phyloP scores from a whole-genome alignment of 2,329 filamentous ascomycete genomes.

The Diplodia scrobiculata region DNA sequence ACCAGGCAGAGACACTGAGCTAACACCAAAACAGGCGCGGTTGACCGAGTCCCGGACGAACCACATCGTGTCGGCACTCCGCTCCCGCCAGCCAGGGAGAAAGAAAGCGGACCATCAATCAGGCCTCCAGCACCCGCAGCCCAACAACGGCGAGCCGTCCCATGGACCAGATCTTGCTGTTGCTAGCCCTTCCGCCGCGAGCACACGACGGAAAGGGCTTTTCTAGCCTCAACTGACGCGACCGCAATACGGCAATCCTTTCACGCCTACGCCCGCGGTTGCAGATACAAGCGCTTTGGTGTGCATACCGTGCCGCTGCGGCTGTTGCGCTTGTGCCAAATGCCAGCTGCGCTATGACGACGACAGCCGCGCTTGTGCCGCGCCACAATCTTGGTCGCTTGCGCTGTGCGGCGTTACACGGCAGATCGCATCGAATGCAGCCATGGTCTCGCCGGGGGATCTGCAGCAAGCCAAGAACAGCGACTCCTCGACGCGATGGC shows the following conservation, averaged over 20 bases:
- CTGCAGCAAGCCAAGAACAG: constrained; percentile 10
- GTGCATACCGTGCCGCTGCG: not conserved
- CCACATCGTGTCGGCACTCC: constrained; percentile 7
- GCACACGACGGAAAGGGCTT: constrained; percentile 2
- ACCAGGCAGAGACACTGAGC: not conserved
- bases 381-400: constrained; percentile 6
- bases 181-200: constrained; percentile 15
- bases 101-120: not conserved
- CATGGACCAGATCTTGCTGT: constrained; percentile 5
- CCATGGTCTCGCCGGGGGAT: not conserved
- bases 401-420: constrained; percentile 15
- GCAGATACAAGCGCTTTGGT: constrained; percentile 6
- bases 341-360: not conserved
- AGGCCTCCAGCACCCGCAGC: constrained; percentile 9
- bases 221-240: not conserved
- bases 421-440: not conserved
- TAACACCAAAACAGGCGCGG: constrained; percentile 16
- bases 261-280: not conserved
- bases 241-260: not conserved
- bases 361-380: not conserved
- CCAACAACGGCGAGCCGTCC: constrained; percentile 17
- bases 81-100: not conserved
- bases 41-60: constrained; percentile 3
- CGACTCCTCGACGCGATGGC: not conserved
- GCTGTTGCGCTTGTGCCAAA: constrained; percentile 5